Conservation (phyloP, 2,329 filamentous ascomycete genomes). For the Elsinoe perseae region DNA sequence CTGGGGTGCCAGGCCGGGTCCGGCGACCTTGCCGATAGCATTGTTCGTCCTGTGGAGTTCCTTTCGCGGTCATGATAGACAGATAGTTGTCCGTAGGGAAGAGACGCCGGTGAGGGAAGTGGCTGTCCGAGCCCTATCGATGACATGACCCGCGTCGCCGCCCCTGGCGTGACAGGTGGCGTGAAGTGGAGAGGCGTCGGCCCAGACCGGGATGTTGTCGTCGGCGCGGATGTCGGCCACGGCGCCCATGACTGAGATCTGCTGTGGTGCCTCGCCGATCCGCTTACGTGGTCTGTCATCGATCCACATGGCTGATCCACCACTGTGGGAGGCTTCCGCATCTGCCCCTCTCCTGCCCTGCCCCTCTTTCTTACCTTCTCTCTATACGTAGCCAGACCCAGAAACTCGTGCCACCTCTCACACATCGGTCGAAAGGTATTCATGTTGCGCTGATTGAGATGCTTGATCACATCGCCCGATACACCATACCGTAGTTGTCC, state of each 20-base stretch:
- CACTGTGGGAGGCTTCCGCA: not conserved
- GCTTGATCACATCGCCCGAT: not conserved
- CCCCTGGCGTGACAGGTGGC: not conserved
- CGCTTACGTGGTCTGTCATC: too few species aligned
- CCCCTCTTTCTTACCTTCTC: not conserved
- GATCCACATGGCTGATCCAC: too few species aligned
- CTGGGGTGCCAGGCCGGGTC: not conserved
- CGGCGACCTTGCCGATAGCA: not conserved
- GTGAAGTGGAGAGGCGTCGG: not conserved
- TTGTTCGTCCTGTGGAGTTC: not conserved
- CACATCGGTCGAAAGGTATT: not conserved
- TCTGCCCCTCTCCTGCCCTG: not conserved
- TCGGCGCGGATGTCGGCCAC: not conserved
- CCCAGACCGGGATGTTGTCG: not conserved
- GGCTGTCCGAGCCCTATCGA: not conserved
- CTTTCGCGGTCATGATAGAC: too few species aligned
- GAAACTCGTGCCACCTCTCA: not conserved
- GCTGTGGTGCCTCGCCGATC: too few species aligned
- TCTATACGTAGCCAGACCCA: not conserved
- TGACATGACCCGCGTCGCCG: not conserved
- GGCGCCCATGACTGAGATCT: too few species aligned
- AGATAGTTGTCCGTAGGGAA: too few species aligned
- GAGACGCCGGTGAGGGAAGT: not conserved
- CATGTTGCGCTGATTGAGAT: not conserved
- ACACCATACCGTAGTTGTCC: not conserved